These are phyloP conservation scores for Sporothrix brunneoviolacea DNA, from an alignment of 2,329 filamentous ascomycete genomes.

Conservation along the genomic window DNA sequence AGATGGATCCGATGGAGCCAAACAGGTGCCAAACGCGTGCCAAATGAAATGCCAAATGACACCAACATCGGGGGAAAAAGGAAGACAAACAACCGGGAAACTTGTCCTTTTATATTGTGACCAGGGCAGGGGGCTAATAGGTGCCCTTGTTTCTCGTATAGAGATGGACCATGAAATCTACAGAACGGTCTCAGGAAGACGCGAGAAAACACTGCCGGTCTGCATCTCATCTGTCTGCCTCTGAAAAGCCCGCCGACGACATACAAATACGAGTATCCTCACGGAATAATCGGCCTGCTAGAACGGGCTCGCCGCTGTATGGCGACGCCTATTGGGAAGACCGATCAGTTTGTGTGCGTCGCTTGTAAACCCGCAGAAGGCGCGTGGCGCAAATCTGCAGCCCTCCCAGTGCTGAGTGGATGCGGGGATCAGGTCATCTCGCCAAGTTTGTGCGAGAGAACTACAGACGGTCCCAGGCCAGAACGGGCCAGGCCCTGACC, in stretches of 20 bases:
- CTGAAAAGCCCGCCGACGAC: neutral
- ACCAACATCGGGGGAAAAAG: neutral
- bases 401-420: neutral
- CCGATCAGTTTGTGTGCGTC: no score
- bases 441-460: neutral
- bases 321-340: no score
- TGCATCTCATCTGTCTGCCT: neutral
- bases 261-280: no score
- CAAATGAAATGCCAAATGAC: conserved; percentile 2
- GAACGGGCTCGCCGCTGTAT: no score
- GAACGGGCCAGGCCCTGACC: no score
- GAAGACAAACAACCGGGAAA: neutral
- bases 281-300: no score
- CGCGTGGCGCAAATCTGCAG: no score
- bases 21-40: no score
- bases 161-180: neutral
- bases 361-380: no score
- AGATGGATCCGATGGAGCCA: no score
- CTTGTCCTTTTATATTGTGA: neutral
- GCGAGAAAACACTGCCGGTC: neutral
- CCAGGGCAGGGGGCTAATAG: neutral
- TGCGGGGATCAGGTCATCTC: neutral
- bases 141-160: neutral
- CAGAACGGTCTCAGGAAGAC: conserved; percentile 1
- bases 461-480: no score